Conservation (phyloP, 805 yeast genomes). For the Hanseniaspora thailandica region DNA sequence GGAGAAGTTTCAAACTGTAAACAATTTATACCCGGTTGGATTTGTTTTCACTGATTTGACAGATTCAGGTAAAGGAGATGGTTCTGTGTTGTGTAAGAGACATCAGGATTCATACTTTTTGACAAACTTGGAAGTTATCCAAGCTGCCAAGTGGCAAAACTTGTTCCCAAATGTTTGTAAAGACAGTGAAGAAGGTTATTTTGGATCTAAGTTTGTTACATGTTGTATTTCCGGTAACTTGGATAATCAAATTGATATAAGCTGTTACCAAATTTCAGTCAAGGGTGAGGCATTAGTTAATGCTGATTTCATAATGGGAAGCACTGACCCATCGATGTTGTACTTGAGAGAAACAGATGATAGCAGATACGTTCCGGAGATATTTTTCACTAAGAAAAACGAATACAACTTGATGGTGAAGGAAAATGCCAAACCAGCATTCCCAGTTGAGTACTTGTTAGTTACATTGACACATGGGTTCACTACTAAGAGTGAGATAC, state of each 20-base stretch:
- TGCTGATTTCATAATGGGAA: slow-evolving; percentile 76
- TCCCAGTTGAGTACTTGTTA: slow-evolving; percentile 80
- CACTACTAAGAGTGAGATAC: slow-evolving; percentile 38
- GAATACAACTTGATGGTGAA: slow-evolving; percentile 86
- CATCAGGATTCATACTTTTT: slow-evolving; percentile 85
- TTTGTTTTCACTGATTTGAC: slow-evolving; percentile 78
- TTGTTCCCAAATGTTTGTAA: slow-evolving; percentile 50
- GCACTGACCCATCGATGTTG: slow-evolving; percentile 82
- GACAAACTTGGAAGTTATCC: slow-evolving; percentile 71
- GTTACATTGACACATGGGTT: slow-evolving; percentile 89
- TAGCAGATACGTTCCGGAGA: slow-evolving; percentile 84
- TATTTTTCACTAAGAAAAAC: slow-evolving; percentile 69
- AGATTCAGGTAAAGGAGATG: slow-evolving; percentile 78
- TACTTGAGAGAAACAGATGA: slow-evolving; percentile 63
- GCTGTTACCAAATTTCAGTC: slow-evolving; percentile 79
- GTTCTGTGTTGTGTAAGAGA: slow-evolving; percentile 82
- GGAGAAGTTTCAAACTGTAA: slow-evolving; percentile 40
- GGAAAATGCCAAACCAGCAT: slow-evolving; percentile 76
- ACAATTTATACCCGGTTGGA: slow-evolving; percentile 69
- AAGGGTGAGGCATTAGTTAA: slow-evolving; percentile 77
- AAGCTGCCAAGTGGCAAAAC: slow-evolving; percentile 72
- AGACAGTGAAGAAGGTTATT: slow-evolving; percentile 51
- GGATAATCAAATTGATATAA: slow-evolving; percentile 78
- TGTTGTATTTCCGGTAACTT: slow-evolving; percentile 87
- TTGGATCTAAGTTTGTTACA: slow-evolving; percentile 83